Conservation (phyloP, 2,329 filamentous ascomycete genomes). For the Xenosphaeropsis pyriputrescens region DNA sequence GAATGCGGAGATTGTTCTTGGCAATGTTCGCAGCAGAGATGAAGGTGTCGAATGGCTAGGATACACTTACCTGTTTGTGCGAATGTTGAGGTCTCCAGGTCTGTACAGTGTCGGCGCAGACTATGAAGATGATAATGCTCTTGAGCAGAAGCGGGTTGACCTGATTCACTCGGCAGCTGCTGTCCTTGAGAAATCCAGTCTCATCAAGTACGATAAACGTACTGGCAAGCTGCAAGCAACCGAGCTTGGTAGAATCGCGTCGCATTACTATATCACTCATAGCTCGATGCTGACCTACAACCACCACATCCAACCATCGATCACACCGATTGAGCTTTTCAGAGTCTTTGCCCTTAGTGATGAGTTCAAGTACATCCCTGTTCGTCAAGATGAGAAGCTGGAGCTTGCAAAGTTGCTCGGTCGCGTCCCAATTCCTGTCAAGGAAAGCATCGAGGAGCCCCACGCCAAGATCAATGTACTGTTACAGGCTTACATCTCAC, state of each 20-base stretch:
- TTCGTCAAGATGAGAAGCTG: slow-evolving; percentile 93
- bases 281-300: slow-evolving; percentile 97
- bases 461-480: slow-evolving; percentile 98
- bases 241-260: slow-evolving; percentile 88
- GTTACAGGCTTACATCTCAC: slow-evolving; percentile 89
- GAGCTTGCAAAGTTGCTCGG: slow-evolving; percentile 85
- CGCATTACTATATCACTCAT: slow-evolving; percentile 96
- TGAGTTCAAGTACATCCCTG: slow-evolving; percentile 98
- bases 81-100: slow-evolving; percentile 90
- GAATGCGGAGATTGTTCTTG: slow-evolving; percentile 90
- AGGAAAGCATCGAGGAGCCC: slow-evolving; percentile 92
- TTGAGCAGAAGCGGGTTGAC: slow-evolving; percentile 97
- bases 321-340: slow-evolving; percentile 91
- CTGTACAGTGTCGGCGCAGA: slow-evolving; percentile 93
- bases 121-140: slow-evolving; percentile 78
- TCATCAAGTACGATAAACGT: slow-evolving; percentile 94
- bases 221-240: slow-evolving; percentile 78
- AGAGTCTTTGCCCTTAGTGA: slow-evolving; percentile 90
- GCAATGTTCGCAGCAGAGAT: slow-evolving; percentile 80
- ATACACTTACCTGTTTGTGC: slow-evolving; percentile 94
- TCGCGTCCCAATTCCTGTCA: slow-evolving; percentile 87
- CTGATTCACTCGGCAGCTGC: slow-evolving; percentile 86
- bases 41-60: slow-evolving; percentile 98
- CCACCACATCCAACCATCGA: slow-evolving; percentile 82
- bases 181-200: slow-evolving; percentile 71